Evolutionary conservation across 2,329 filamentous ascomycete genomes (phyloP).

Genomic region (Clarireedia monteithiana): DNA sequence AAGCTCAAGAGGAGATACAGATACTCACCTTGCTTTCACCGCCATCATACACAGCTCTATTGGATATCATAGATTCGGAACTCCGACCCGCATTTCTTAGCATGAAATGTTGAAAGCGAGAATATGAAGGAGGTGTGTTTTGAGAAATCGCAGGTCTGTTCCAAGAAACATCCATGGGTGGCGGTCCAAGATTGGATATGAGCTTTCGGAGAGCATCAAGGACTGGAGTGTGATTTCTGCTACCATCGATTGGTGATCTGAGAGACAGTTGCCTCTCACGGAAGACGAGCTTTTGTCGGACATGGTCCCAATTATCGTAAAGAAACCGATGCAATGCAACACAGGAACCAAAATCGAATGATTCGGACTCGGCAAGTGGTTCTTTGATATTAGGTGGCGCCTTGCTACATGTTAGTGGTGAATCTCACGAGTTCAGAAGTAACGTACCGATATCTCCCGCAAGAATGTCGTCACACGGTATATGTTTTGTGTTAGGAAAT

Average conservation of each 20-base stretch:
- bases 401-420: slow-evolving; percentile 24
- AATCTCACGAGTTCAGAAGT: not conserved
- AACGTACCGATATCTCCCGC: slow-evolving; percentile 55
- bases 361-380: slow-evolving; percentile 36
- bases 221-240: slow-evolving; percentile 46
- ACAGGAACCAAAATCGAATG: slow-evolving; percentile 64
- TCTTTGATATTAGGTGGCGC: slow-evolving; percentile 43
- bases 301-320: slow-evolving; percentile 65
- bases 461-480: slow-evolving; percentile 60
- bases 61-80: slow-evolving; percentile 56
- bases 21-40: slow-evolving; percentile 55
- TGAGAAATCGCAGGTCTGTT: slow-evolving; percentile 57
- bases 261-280: slow-evolving; percentile 51
- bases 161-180: slow-evolving; percentile 61
- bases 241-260: slow-evolving; percentile 45
- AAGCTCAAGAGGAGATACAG: not conserved
- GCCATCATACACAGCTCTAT: slow-evolving; percentile 61
- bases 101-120: slow-evolving; percentile 66
- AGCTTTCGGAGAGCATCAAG: slow-evolving; percentile 53
- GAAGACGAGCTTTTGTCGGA: slow-evolving; percentile 54
- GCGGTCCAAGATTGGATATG: slow-evolving; percentile 59
- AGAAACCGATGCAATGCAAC: slow-evolving; percentile 61
- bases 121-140: slow-evolving; percentile 57
- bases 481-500: slow-evolving; percentile 61
- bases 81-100: slow-evolving; percentile 59